Percentiles rank a stretch among this genome's conserved stretches.
These are phyloP conservation scores for Thermochaetoides thermophila DNA, from an alignment of 495 filamentous ascomycete species.

Conservation along the genomic window DNA sequence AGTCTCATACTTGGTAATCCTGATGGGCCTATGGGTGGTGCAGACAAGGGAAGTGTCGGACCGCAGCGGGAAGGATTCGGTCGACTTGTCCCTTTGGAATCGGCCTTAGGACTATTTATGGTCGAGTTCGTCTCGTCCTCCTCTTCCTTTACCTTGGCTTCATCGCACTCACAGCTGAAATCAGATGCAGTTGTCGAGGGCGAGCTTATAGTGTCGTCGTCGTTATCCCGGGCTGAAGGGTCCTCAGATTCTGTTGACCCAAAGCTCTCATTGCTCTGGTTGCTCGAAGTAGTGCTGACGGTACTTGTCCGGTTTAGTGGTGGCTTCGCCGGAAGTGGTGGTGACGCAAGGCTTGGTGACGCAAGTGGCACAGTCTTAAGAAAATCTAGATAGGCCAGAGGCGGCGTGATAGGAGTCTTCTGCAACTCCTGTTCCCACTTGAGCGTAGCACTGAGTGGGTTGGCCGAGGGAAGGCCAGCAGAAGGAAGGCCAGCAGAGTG, in stretches of 20 bases:
- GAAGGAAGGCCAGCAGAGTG: conserved; percentile 18
- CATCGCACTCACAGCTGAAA: conserved; percentile 39
- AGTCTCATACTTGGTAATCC: conserved; percentile 39
- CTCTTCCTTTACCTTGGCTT: conserved; percentile 21
- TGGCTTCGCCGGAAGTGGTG: conserved; percentile 25
- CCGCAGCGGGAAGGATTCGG: conserved; percentile 30
- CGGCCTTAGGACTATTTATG: too few relatives aligned
- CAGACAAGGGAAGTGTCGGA: conserved; percentile 38
- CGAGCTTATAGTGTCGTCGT: conserved; percentile 25
- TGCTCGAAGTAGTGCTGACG: conserved; percentile 14
- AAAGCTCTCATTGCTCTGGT: conserved; percentile 4
- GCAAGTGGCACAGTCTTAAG: conserved; percentile 51
- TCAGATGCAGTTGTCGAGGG: conserved; percentile 42
- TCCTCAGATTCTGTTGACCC: conserved; percentile 19
- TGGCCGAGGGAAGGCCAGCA: conserved; percentile 21
- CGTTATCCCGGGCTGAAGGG: conserved; percentile 23
- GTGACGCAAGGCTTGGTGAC: conserved; percentile 43
- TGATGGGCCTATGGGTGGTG: conserved; percentile 35
- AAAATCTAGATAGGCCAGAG: conserved; percentile 82
- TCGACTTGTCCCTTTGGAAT: conserved; percentile 15
- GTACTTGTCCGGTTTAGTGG: conserved; percentile 24
- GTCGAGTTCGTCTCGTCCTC: conserved; percentile 14
- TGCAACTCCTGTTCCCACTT: conserved; percentile 23
- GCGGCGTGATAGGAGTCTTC: conserved; percentile 83
- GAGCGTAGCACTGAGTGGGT: conserved; percentile 17